phyloP scores from a whole-genome alignment of 495 filamentous ascomycete genomes.

The Penicillium paxilli region DNA sequence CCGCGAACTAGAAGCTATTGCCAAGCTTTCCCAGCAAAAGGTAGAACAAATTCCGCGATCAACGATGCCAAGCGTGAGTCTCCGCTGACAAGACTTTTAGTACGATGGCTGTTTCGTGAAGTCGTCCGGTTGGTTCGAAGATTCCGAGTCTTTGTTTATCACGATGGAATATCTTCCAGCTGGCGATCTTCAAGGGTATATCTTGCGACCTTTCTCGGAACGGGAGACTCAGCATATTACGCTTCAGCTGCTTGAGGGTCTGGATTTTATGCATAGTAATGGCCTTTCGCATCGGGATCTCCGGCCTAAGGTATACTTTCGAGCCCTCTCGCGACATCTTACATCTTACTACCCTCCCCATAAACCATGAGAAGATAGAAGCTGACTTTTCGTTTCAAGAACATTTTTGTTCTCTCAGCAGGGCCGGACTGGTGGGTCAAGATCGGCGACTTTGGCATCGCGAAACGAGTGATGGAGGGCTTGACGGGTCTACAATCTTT shows the following conservation, averaged over 20 bases:
- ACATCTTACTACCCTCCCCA: not conserved
- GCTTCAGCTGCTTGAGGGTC: conserved; percentile 18
- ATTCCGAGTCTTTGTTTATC: conserved; percentile 26
- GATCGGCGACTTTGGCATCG: conserved; percentile 54
- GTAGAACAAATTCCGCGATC: conserved; percentile 5
- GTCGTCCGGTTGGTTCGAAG: conserved; percentile 37
- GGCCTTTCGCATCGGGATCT: conserved; percentile 28
- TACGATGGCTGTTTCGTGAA: conserved; percentile 29
- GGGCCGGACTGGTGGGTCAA: conserved; percentile 42
- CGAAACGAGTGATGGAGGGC: conserved; percentile 32
- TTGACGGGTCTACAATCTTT: conserved; percentile 21
- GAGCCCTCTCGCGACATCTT: not conserved
- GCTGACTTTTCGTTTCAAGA: conserved; percentile 17
- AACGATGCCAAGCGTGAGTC: conserved; percentile 15
- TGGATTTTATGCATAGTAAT: conserved; percentile 28
- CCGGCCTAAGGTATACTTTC: conserved; percentile 18
- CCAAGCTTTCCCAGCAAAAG: conserved; percentile 40
- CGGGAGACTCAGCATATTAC: conserved; percentile 16
- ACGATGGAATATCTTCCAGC: conserved; percentile 32
- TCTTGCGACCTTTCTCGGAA: conserved; percentile 10
- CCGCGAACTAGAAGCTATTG: conserved; percentile 41
- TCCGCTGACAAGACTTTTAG: not conserved
- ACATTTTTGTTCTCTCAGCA: conserved; percentile 29
- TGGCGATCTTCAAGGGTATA: conserved; percentile 14
- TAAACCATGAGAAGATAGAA: too few species aligned